A percentile compares a stretch with the other conserved stretches of the same genome.
These are phyloP conservation scores for Phlebiopsis flavidoalba DNA, from an alignment of 768 basidiomycete genomes.

Conservation along the genomic window DNA sequence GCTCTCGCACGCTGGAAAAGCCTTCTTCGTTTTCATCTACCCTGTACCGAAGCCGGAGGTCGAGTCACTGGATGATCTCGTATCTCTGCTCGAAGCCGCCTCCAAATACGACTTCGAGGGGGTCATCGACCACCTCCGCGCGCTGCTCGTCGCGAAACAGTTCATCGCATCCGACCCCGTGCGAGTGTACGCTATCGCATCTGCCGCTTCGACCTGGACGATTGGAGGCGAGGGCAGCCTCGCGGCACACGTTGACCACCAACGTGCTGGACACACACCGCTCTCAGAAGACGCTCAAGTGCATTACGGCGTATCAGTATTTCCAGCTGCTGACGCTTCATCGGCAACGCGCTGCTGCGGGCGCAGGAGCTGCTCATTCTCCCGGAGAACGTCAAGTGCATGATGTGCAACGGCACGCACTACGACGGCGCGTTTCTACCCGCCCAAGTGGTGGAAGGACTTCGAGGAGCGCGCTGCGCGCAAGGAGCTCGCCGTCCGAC, in stretches of 20 bases:
- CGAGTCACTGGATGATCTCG: neutral
- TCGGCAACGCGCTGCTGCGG: slow-evolving; percentile 2
- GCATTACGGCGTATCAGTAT: slow-evolving; percentile 7
- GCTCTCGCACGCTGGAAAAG: slow-evolving; percentile 1
- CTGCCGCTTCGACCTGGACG: slow-evolving; percentile 9
- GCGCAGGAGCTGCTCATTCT: slow-evolving; percentile 33
- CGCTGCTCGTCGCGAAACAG: neutral
- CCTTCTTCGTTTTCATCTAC: slow-evolving; percentile 6
- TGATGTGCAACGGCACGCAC: slow-evolving; percentile 57
- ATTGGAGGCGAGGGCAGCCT: slow-evolving; percentile 3
- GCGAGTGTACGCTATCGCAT: slow-evolving; percentile 14
- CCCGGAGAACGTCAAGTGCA: slow-evolving; percentile 53
- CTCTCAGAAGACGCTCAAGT: neutral
- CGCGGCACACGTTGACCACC: slow-evolving; percentile 1
- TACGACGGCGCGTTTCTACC: slow-evolving; percentile 39
- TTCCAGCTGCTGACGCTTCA: slow-evolving; percentile 9
- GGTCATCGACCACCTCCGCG: neutral
- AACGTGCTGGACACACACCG: neutral
- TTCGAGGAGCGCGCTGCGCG: slow-evolving; percentile 51
- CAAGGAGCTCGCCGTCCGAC: slow-evolving; percentile 51
- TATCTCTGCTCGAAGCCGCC: slow-evolving; percentile 8
- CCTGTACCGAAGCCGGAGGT: slow-evolving; percentile 1
- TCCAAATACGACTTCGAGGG: slow-evolving; percentile 6
- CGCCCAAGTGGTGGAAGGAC: slow-evolving; percentile 37
- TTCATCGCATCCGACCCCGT: slow-evolving; percentile 4